Base-by-base conservation (phyloP, 495 filamentous ascomycete species). In the Penicillium antarcticum region DNA sequence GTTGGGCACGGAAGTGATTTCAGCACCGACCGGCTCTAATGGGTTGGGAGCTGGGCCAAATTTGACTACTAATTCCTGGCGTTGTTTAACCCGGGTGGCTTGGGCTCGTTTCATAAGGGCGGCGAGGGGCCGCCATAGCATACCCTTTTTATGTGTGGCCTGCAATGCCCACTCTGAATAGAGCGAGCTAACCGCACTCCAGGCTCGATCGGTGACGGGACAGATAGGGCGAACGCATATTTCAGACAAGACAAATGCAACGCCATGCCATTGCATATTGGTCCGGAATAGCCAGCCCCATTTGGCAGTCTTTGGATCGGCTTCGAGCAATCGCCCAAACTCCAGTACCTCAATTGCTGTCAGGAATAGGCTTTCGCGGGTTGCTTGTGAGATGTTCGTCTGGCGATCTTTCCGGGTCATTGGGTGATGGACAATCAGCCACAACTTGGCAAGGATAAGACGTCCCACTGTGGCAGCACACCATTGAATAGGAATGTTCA, bases 201-300 rank as follows among this genome's bases (percentile, higher is more conserved):
- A 97, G 2, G 87, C 91, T 3, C 92, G 80, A 46, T 95, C 87
- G 1, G 88, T 87, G 11, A 87, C 48, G 56, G 84, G 83, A 41
- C 84, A 77, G 31, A 76, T 79, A 16, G 86, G 82, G 18, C 89
- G 82, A 19, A 87, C 80, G 58, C 86, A 87, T 4, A 95, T 76
- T 58, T 97, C 92, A 1, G 88, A 69, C 6, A 95, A 67, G 29
- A 70, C 75, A 53, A 87, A 90, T 2, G 86, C 87, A 2, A 92
- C 75, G n/a, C 89, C 87, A 49, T 92, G 87, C 84, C 87, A 89
- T 56, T 92, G 87, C 29, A 85, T 84, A 60, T 92, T 92, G 3
- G 86, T 90, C 53, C 84, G 79, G 72, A 90, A 91, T 8, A 92
- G 76, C 89, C 89, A 95, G 17, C 84, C 77, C 82, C 86, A 95